These are phyloP conservation scores for Candida schatavii DNA, from an alignment of 805 yeast genomes.

Conservation along the genomic window DNA sequence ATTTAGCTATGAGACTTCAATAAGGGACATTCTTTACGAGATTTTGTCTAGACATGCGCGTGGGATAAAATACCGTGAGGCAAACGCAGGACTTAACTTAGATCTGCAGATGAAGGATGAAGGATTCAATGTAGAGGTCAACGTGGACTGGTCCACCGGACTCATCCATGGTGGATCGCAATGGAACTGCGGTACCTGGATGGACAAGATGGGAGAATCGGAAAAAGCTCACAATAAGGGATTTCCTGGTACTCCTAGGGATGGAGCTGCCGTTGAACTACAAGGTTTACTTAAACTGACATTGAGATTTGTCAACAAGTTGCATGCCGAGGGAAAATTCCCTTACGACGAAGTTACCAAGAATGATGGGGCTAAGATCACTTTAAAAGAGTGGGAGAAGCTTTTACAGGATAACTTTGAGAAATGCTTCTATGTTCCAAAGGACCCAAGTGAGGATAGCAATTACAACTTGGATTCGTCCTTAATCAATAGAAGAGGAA, in stretches of 20 bases:
- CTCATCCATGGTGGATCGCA: conserved; percentile 88
- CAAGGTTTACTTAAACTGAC: conserved; percentile 85
- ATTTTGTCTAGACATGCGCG: conserved; percentile 83
- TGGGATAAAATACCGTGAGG: conserved; percentile 87
- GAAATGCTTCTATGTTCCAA: conserved; percentile 72
- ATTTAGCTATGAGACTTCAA: conserved; percentile 63
- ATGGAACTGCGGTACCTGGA: conserved; percentile 97
- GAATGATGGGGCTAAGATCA: conserved; percentile 53
- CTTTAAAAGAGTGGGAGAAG: conserved; percentile 69
- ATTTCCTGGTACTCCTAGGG: conserved; percentile 96
- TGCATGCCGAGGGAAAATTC: conserved; percentile 55
- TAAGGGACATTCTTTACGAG: conserved; percentile 79
- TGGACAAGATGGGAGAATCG: conserved; percentile 99
- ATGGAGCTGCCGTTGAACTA: conserved; percentile 94
- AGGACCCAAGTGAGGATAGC: conserved; percentile 56
- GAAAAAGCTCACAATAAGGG: conserved; percentile 79
- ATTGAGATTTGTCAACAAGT: conserved; percentile 70
- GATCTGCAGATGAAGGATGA: conserved; percentile 91
- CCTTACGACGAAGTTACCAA: conserved; percentile 54
- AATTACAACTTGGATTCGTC: conserved; percentile 58
- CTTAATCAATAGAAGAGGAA: conserved; percentile 85
- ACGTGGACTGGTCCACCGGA: conserved; percentile 88
- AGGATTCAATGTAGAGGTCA: conserved; percentile 82
- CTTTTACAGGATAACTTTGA: conserved; percentile 75
- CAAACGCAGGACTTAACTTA: conserved; percentile 85